Conservation (phyloP, 805 yeast species). For the Saturnispora bothae region DNA sequence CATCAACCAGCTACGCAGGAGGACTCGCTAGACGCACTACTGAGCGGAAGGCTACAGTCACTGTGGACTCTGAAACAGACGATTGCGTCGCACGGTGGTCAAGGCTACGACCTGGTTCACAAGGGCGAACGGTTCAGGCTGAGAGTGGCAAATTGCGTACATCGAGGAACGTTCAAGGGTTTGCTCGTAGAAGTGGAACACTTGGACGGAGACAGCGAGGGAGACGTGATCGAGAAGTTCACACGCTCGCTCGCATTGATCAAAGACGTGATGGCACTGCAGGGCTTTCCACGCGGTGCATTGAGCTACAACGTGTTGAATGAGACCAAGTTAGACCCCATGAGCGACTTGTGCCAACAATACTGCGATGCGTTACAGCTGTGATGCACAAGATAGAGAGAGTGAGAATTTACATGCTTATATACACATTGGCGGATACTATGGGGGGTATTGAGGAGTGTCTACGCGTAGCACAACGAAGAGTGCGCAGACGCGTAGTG, state of each 20-base stretch:
- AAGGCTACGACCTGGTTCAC: slow-evolving; percentile 35
- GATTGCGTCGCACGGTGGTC: slow-evolving; percentile 68
- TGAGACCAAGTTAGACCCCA: slow-evolving; percentile 28
- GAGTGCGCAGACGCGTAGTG: too few relatives aligned
- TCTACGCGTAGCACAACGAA: too few relatives aligned
- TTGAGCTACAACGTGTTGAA: slow-evolving; percentile 29
- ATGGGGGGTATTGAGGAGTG: too few relatives aligned
- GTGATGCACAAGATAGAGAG: too few relatives aligned
- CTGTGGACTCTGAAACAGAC: slow-evolving; percentile 62
- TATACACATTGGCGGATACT: too few relatives aligned
- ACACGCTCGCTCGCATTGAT: slow-evolving; percentile 27
- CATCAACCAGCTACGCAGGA: slow-evolving; percentile 24
- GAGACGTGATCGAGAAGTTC: slow-evolving; percentile 23
- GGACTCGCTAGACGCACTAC: slow-evolving; percentile 47
- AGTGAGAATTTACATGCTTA: too few relatives aligned
- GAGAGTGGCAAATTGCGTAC: slow-evolving; percentile 58
- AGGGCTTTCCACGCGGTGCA: slow-evolving; percentile 28
- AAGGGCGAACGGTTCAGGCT: slow-evolving; percentile 38
- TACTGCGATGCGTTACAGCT: slow-evolving; percentile 31
- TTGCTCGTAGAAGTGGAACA: slow-evolving; percentile 52
- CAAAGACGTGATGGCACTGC: slow-evolving; percentile 23
- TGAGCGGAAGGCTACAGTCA: slow-evolving; percentile 50
- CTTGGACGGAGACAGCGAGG: slow-evolving; percentile 20
- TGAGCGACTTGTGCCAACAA: slow-evolving; percentile 31
- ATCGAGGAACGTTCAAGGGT: slow-evolving; percentile 68